Percentiles rank a stretch among this genome's conserved stretches.
Evolutionary conservation across 805 yeast species (phyloP).

Genomic region (Wickerhamiella kurtzmanii): DNA sequence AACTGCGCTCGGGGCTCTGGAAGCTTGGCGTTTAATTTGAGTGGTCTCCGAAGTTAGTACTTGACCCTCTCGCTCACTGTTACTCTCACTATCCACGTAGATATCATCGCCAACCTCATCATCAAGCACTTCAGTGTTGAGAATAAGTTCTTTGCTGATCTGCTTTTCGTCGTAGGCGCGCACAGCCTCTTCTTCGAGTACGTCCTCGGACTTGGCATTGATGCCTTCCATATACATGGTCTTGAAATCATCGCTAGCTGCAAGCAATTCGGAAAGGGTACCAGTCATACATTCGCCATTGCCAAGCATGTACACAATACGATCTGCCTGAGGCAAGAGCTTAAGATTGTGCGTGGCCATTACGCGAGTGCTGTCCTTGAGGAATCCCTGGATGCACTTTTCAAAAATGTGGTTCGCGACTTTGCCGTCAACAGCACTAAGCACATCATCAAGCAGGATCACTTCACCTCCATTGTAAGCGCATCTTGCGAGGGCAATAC

Average conservation of each 20-base stretch:
- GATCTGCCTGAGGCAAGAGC: slow-evolving; percentile 53
- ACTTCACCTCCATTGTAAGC: slow-evolving; percentile 57
- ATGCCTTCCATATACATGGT: neutral
- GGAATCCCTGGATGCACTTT: slow-evolving; percentile 47
- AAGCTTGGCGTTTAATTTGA: slow-evolving; percentile 5
- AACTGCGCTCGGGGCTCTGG: slow-evolving; percentile 12
- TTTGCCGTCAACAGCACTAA: slow-evolving; percentile 80
- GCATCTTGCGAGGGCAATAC: slow-evolving; percentile 72
- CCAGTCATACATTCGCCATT: slow-evolving; percentile 51
- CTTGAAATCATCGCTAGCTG: neutral
- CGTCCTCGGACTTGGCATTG: slow-evolving; percentile 5
- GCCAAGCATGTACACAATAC: slow-evolving; percentile 48
- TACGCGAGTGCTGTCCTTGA: slow-evolving; percentile 49
- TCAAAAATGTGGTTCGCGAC: slow-evolving; percentile 69
- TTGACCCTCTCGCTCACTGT: neutral
- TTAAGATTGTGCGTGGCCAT: slow-evolving; percentile 78
- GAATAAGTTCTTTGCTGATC: slow-evolving; percentile 14
- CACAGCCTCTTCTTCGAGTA: slow-evolving; percentile 1
- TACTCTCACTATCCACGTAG: neutral
- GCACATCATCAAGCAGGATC: slow-evolving; percentile 62
- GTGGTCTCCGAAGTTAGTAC: neutral
- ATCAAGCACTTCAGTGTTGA: slow-evolving; percentile 3
- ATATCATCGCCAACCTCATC: slow-evolving; percentile 10
- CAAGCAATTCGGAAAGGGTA: slow-evolving; percentile 39
- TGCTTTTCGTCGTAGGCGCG: slow-evolving; percentile 4